Evolutionary conservation across 257 asterid species (phyloP).

Genomic region (Jacaranda copaia): DNA sequence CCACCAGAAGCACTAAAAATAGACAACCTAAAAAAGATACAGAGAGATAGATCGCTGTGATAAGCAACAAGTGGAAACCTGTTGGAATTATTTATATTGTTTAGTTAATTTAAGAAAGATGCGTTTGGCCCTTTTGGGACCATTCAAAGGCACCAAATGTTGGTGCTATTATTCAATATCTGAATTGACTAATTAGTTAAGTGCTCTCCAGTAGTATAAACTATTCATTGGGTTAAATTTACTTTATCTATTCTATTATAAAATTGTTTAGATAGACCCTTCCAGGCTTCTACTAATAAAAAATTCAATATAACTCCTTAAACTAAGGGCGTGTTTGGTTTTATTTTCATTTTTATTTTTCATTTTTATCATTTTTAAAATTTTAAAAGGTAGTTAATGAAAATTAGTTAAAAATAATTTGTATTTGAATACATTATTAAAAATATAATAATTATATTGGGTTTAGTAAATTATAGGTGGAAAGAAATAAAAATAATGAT

Average conservation of each 20-base stretch:
- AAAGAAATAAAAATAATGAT: no score
- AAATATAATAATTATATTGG: no score
- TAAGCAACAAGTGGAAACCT: neutral
- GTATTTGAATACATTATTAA: no score
- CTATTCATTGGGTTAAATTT: neutral
- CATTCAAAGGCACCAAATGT: conserved; percentile 22
- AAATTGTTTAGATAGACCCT: neutral
- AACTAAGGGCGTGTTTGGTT: no score
- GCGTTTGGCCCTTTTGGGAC: conserved; percentile 11
- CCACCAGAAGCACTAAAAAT: conserved; percentile 20
- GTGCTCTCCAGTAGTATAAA: neutral
- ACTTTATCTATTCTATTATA: no score
- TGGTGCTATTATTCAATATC: conserved; percentile 21
- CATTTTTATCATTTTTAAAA: no score
- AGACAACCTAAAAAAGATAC: conserved; percentile 24
- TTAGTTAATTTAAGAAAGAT: conserved; percentile 13
- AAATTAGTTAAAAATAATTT: no score
- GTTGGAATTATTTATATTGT: neutral
- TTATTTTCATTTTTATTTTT: no score
- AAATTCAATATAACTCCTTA: no score
- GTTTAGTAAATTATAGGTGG: no score
- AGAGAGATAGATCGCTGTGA: conserved; percentile 20
- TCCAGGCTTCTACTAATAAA: no score
- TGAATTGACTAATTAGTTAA: neutral
- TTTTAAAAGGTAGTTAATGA: no score